Percentiles rank a stretch among this genome's conserved stretches.
Conservation (phyloP, 257 asterid genomes). For the Forsythia viridissima region DNA sequence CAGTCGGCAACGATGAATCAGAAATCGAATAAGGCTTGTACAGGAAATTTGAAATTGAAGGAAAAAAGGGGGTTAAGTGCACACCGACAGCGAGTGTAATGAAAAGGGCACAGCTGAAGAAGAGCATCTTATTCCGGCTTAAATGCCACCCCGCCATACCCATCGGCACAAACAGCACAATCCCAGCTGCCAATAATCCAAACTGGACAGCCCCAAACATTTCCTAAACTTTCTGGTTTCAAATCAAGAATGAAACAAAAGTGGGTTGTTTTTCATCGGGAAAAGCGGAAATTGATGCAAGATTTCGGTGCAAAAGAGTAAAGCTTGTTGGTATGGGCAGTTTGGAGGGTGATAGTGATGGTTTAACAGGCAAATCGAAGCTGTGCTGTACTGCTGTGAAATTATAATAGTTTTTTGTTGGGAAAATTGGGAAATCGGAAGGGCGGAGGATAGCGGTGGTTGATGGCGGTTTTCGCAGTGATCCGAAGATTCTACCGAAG, state of each 20-base stretch:
- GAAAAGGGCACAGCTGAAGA: conserved; percentile 96
- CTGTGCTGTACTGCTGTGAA: background rate
- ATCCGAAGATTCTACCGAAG: background rate
- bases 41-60: conserved; percentile 52
- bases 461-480: background rate
- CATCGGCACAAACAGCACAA: conserved; percentile 88
- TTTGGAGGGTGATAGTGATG: conserved; percentile 32
- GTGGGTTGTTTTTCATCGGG: conserved; percentile 17
- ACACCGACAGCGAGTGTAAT: conserved; percentile 95
- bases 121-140: conserved; percentile 93
- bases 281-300: conserved; percentile 2
- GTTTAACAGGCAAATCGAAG: conserved; percentile 1
- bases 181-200: conserved; percentile 83
- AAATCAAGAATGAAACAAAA: conserved; percentile 8
- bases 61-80: conserved; percentile 85
- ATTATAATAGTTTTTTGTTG: background rate
- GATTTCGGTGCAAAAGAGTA: conserved; percentile 26
- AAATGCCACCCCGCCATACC: conserved; percentile 99
- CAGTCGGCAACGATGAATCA: conserved; percentile 26
- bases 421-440: background rate
- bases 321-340: background rate
- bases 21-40: conserved; percentile 22
- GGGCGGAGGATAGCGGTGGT: background rate
- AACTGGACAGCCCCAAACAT: conserved; percentile 91
- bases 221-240: conserved; percentile 26